Evolutionary conservation across 176 grass and related monocot species (phyloP).

Genomic region (Cymbopogon citratus): DNA sequence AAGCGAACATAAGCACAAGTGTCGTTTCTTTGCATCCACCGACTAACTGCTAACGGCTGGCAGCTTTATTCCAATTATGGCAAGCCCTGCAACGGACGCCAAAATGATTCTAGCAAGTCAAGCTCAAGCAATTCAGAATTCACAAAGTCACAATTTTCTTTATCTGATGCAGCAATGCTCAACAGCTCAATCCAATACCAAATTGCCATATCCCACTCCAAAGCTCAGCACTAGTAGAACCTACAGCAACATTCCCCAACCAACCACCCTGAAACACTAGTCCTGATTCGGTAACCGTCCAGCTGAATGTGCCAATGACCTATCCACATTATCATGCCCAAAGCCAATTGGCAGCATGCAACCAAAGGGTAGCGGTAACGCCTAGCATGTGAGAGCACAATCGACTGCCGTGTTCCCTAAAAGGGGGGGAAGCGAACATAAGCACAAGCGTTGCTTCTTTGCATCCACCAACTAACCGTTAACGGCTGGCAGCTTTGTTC

Average conservation of each 20-base stretch:
- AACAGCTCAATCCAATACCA: background rate
- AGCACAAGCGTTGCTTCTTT: background rate
- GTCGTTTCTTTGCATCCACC: background rate
- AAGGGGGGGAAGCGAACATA: background rate
- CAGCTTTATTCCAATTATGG: background rate
- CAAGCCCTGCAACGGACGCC: background rate
- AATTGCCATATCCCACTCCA: background rate
- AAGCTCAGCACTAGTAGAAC: background rate
- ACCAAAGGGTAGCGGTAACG: background rate
- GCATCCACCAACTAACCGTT: background rate
- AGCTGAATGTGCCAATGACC: background rate
- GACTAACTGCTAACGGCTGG: background rate
- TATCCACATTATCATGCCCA: background rate
- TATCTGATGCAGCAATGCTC: too few relatives aligned
- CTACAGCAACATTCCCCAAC: background rate
- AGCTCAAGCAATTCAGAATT: background rate
- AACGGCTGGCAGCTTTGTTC: background rate
- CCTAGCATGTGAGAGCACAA: background rate
- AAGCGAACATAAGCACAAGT: background rate
- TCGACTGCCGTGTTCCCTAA: background rate
- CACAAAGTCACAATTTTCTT: background rate
- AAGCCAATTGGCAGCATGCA: background rate
- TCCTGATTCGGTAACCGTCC: background rate
- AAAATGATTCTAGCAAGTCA: background rate
- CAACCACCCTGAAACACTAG: background rate